Conservation (phyloP, 108 stramenopile species). For the Pelagomonas calceolata region DNA sequence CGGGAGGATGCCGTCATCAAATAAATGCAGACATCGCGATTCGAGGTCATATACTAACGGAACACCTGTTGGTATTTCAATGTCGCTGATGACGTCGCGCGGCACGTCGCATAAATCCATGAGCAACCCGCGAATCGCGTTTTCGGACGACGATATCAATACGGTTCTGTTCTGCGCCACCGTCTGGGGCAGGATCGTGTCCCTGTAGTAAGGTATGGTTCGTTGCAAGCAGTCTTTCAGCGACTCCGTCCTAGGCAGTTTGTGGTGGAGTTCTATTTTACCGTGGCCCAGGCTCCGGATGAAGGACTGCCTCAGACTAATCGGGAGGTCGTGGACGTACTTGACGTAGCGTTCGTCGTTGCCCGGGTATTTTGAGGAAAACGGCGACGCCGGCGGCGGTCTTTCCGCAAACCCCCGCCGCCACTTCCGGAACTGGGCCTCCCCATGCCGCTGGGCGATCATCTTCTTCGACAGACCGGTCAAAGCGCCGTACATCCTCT, state of each 20-base stretch:
- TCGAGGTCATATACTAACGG: conserved; percentile 75
- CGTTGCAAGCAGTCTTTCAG: conserved; percentile 80
- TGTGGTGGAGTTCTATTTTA: conserved; percentile 47
- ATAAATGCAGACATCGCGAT: conserved; percentile 59
- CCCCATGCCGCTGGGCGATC: conserved; percentile 77
- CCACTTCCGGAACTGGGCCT: conserved; percentile 81
- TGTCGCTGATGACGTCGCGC: conserved; percentile 69
- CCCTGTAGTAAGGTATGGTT: conserved; percentile 76
- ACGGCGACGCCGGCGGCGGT: conserved; percentile 67
- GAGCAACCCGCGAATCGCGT: conserved; percentile 89
- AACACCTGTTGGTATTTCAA: conserved; percentile 93
- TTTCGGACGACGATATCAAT: conserved; percentile 86
- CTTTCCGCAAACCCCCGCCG: conserved; percentile 62
- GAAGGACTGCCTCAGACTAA: conserved; percentile 54
- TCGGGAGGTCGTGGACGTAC: conserved; percentile 62
- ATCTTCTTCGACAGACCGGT: conserved; percentile 82
- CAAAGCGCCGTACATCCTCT: conserved; percentile 67
- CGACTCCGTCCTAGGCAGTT: conserved; percentile 74
- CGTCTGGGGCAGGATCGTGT: conserved; percentile 70
- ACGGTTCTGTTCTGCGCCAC: conserved; percentile 85
- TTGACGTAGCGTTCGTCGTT: conserved; percentile 73
- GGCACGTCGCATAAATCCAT: conserved; percentile 95
- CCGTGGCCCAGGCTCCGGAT: conserved; percentile 67
- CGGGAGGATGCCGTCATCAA: conserved; percentile 66
- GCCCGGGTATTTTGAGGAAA: conserved; percentile 62